These are phyloP conservation scores for Talaromyces sp. DNA, from an alignment of 2,329 filamentous ascomycete genomes.

Conservation along the genomic window DNA sequence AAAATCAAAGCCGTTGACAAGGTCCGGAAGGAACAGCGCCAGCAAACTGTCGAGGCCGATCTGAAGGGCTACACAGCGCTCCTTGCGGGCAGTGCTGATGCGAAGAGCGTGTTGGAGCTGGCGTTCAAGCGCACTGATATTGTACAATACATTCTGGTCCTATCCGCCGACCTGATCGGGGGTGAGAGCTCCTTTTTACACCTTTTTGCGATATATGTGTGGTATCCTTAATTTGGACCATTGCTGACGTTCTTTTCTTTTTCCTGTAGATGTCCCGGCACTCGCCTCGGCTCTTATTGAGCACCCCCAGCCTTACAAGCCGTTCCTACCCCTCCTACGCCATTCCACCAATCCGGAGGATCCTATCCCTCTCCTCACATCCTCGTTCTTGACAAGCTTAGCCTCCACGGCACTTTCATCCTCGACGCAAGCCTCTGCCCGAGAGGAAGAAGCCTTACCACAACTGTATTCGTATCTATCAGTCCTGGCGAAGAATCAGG, in stretches of 20 bases:
- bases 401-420: constrained; percentile 61
- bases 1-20: constrained; percentile 97
- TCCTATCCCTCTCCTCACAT: constrained; percentile 81
- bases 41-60: constrained; percentile 74
- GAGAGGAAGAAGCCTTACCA: constrained; percentile 72
- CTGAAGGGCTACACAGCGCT: constrained; percentile 73
- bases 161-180: constrained; percentile 81
- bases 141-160: constrained; percentile 87
- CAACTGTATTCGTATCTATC: constrained; percentile 83
- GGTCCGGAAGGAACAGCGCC: constrained; percentile 84
- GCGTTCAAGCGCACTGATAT: constrained; percentile 84
- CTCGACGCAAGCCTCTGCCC: constrained; percentile 53
- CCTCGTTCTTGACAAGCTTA: constrained; percentile 76
- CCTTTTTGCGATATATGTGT: background rate
- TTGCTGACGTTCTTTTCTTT: background rate
- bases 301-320: constrained; percentile 65
- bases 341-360: constrained; percentile 80
- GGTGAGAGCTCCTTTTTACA: constrained; percentile 46
- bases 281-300: constrained; percentile 72
- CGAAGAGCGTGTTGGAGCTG: constrained; percentile 74
- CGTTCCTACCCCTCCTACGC: constrained; percentile 78
- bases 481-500: constrained; percentile 73
- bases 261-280: constrained; percentile 65
- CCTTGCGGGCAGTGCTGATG: constrained; percentile 64
- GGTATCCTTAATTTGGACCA: background rate